Conservation (phyloP, 1,284 basidiomycete genomes). For the Rhodotorula sp. region DNA sequence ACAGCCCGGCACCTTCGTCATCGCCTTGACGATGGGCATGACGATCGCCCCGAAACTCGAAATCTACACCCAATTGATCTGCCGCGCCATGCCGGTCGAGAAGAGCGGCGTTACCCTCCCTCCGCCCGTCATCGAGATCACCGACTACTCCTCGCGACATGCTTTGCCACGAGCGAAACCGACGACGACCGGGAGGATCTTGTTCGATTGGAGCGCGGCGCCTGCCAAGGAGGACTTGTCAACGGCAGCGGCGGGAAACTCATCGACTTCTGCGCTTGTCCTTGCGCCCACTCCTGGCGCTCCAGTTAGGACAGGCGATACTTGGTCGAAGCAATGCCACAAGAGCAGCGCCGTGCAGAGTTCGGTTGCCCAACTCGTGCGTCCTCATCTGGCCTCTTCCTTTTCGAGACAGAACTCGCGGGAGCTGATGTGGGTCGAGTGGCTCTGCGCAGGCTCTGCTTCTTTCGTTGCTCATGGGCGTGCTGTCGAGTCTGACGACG, state of each 20-base stretch:
- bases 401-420: not conserved
- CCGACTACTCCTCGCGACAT: not conserved
- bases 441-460: conserved; percentile 13
- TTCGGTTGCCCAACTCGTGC: conserved; percentile 20
- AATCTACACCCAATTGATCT: conserved; percentile 38
- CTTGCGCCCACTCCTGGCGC: not conserved
- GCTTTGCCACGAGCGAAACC: not conserved
- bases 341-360: conserved; percentile 12
- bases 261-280: no score
- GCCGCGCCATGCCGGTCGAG: conserved; percentile 18
- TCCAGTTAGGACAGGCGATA: not conserved
- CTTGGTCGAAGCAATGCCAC: conserved; percentile 30
- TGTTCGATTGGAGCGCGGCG: no score
- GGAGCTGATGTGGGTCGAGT: not conserved
- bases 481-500: conserved; percentile 32
- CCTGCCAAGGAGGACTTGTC: not conserved
- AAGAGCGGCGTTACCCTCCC: conserved; percentile 16
- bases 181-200: no score
- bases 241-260: not conserved
- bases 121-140: conserved; percentile 9
- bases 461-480: conserved; percentile 33
- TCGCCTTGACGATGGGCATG: conserved; percentile 36
- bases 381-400: not conserved
- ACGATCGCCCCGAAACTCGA: conserved; percentile 37
- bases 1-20: conserved; percentile 24